Evolutionary conservation across 2,329 filamentous ascomycete genomes (phyloP).

Genomic region (Exutisphaerella laricina): DNA sequence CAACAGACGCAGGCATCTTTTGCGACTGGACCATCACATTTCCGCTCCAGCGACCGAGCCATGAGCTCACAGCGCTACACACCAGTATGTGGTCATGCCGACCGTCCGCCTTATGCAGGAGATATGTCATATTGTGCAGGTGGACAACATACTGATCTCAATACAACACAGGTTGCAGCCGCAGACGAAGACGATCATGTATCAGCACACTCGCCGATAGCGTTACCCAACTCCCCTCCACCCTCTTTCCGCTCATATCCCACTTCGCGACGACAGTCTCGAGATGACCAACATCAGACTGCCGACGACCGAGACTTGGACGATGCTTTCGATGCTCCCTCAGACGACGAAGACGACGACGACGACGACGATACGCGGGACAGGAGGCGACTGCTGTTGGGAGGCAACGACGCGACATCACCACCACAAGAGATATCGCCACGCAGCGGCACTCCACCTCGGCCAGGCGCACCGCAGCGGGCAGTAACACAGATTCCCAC

Average conservation of each 20-base stretch:
- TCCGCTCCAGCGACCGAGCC: slow-evolving; percentile 19
- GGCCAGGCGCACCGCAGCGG: slow-evolving; percentile 39
- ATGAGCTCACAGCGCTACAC: slow-evolving; percentile 48
- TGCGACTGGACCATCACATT: slow-evolving; percentile 1
- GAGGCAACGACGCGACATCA: slow-evolving; percentile 14
- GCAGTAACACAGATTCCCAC: slow-evolving; percentile 51
- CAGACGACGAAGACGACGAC: slow-evolving; percentile 62
- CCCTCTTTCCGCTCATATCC: slow-evolving; percentile 86
- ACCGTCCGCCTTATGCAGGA: slow-evolving; percentile 22
- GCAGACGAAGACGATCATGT: slow-evolving; percentile 39
- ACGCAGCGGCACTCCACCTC: slow-evolving; percentile 15
- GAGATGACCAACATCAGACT: slow-evolving; percentile 47
- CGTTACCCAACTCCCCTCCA: slow-evolving; percentile 46
- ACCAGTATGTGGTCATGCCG: slow-evolving; percentile 37
- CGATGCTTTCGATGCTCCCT: slow-evolving; percentile 72
- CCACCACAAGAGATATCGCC: too few species aligned
- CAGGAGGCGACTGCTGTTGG: slow-evolving; percentile 68
- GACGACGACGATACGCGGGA: slow-evolving; percentile 73
- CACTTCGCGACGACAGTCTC: slow-evolving; percentile 59
- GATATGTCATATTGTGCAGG: not conserved
- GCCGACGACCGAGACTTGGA: slow-evolving; percentile 75
- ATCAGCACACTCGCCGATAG: slow-evolving; percentile 30
- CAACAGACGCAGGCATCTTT: not conserved
- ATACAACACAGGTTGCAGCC: slow-evolving; percentile 18
- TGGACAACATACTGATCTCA: not conserved